Base-by-base conservation (phyloP, 768 basidiomycete species). In the Pisolithus microcarpus region DNA sequence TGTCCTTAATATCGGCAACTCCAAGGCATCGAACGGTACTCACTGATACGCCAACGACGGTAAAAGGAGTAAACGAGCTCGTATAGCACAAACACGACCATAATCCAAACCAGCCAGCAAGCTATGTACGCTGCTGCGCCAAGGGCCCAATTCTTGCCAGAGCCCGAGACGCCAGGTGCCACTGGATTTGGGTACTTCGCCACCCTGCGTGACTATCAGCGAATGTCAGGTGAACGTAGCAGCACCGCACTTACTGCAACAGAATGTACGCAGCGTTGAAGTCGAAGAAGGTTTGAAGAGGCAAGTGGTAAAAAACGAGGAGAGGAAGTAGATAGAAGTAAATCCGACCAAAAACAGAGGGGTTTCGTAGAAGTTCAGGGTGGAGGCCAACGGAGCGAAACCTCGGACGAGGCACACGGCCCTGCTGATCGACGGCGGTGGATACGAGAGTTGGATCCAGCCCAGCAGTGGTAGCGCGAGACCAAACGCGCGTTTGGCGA, bases 251-350 rank as follows among this genome's bases (percentile, higher is more conserved):
- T 72, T 62, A 92, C 90, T 91, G 82, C 38, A 91, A 63, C 58
- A 93, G 65, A 58, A 91, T 82, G 70, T 82, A 94, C 56, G 85
- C 82, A 58, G 84, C 82, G 65, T 93, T 92, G 66, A 92, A 91
- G 62, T 95, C 92, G 65, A 94, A 83, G 62, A 86, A 93, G 1
- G 85, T 82, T 65, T 92, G 90, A 8, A 88, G 64, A 23, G 81
- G 80, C 38, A 90, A 69, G 61, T 89, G 84, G 18, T 79, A 81
- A 64, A 91, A 81, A 6, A 80, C 75, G 55, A 90, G 65, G 15
- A 90, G 38, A n/a, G 85, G 86, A 63, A 80, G 82, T 31, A 85
- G 61, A 60, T 79, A 83, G 67, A 80, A 91, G 65, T 82, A 82
- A 43, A 85, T 59, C 56, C 71, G 78, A 56, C 77, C 76, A 52